Evolutionary conservation across 1,284 basidiomycete species (phyloP).

Genomic region (Irpex sp.): DNA sequence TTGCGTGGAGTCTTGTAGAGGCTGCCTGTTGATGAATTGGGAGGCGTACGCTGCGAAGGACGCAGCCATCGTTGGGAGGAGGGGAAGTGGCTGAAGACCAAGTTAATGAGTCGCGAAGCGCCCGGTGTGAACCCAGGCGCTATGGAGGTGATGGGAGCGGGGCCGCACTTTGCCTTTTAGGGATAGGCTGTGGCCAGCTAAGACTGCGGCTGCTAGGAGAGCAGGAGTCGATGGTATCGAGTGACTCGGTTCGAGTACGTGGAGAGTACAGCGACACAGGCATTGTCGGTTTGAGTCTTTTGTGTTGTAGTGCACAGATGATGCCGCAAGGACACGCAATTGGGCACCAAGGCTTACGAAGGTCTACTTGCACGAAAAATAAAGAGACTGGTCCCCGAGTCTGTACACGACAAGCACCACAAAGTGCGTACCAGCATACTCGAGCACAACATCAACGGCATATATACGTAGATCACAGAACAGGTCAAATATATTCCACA

Average conservation of each 20-base stretch:
- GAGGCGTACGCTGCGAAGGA: conserved; percentile 67
- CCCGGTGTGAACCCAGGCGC: neutral
- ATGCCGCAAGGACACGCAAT: too few species aligned
- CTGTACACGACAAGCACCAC: too few species aligned
- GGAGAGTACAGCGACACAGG: neutral
- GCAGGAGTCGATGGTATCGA: neutral
- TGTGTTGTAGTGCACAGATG: too few species aligned
- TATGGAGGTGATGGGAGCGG: neutral
- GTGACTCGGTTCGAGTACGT: neutral
- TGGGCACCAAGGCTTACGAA: too few species aligned
- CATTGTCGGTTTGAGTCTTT: neutral
- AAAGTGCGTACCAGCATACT: too few species aligned
- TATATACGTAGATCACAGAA: neutral
- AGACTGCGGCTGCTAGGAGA: conserved; percentile 21
- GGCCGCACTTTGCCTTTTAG: neutral
- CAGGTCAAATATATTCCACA: neutral
- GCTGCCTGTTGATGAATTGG: conserved; percentile 54
- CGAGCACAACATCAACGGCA: too few species aligned
- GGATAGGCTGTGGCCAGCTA: neutral
- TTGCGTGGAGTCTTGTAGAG: conserved; percentile 36
- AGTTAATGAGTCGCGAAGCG: neutral
- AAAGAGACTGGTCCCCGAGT: too few species aligned
- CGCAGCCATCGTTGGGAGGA: conserved; percentile 65
- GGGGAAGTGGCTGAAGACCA: neutral
- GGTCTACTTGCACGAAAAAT: too few species aligned